Evolutionary conservation across 2,329 filamentous ascomycete genomes (phyloP).

Genomic region (Phaeosphaeria sp.): DNA sequence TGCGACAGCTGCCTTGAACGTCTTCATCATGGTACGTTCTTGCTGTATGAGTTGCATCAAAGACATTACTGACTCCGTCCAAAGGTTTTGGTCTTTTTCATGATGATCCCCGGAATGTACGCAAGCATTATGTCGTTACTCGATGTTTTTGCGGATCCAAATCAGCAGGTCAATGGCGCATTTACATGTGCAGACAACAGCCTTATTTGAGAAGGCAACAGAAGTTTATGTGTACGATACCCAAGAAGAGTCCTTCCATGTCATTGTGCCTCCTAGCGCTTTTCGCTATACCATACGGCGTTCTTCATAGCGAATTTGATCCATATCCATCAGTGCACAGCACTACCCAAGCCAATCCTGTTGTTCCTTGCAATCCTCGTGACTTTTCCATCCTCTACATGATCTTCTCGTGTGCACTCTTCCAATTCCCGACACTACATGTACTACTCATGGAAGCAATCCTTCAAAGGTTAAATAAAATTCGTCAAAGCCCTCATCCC

Average conservation of each 20-base stretch:
- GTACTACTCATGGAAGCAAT: too few relatives aligned
- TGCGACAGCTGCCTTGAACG: constrained; percentile 26
- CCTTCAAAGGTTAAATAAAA: too few relatives aligned
- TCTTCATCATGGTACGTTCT: constrained; percentile 20
- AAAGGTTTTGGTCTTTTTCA: constrained; percentile 24
- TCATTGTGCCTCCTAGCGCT: neutral
- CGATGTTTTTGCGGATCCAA: constrained; percentile 30
- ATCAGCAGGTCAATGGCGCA: constrained; percentile 30
- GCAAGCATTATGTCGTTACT: constrained; percentile 30
- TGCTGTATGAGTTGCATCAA: neutral
- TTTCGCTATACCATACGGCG: neutral
- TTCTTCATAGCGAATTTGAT: neutral
- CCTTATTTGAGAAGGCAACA: constrained; percentile 16
- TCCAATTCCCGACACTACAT: too few relatives aligned
- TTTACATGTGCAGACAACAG: constrained; percentile 40
- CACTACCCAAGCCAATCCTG: neutral
- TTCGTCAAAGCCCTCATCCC: neutral
- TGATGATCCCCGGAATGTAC: constrained; percentile 36
- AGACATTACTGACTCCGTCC: neutral
- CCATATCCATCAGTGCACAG: neutral
- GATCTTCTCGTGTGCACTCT: neutral
- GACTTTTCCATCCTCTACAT: neutral
- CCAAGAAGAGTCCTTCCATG: neutral
- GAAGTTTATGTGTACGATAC: neutral
- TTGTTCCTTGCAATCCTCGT: neutral